Conservation (phyloP, 2,329 filamentous ascomycete genomes). For the Taxawa tesnikishii region DNA sequence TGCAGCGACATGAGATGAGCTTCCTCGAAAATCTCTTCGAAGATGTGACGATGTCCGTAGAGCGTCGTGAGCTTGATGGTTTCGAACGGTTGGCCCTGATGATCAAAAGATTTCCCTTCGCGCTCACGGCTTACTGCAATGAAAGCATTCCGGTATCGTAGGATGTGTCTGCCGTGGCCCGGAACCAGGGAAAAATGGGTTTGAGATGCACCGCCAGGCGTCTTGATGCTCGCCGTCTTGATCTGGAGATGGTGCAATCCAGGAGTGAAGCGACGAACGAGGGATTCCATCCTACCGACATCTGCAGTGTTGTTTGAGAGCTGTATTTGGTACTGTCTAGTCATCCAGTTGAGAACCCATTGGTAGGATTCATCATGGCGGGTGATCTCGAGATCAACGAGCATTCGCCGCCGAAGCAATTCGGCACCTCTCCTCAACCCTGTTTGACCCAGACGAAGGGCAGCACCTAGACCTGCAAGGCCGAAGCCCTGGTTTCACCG, state of each 20-base stretch:
- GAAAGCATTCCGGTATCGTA: slow-evolving; percentile 78
- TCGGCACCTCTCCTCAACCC: slow-evolving; percentile 60
- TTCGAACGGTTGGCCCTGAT: slow-evolving; percentile 84
- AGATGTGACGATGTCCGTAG: slow-evolving; percentile 78
- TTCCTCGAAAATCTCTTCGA: slow-evolving; percentile 80
- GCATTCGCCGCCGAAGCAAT: slow-evolving; percentile 68
- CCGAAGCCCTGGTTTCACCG: slow-evolving; percentile 57
- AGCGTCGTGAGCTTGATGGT: slow-evolving; percentile 85
- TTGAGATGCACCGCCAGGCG: slow-evolving; percentile 54
- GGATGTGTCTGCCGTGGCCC: slow-evolving; percentile 76
- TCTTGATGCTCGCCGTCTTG: slow-evolving; percentile 49
- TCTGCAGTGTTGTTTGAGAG: slow-evolving; percentile 37
- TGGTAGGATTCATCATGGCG: slow-evolving; percentile 86
- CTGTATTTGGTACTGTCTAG: slow-evolving; percentile 36
- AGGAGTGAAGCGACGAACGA: slow-evolving; percentile 47
- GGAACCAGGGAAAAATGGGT: slow-evolving; percentile 83
- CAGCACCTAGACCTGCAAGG: slow-evolving; percentile 77
- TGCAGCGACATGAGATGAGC: slow-evolving; percentile 69
- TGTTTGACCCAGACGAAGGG: slow-evolving; percentile 66
- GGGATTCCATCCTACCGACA: slow-evolving; percentile 33
- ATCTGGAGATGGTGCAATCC: slow-evolving; percentile 53
- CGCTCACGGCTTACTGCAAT: slow-evolving; percentile 80
- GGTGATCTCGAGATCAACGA: slow-evolving; percentile 93
- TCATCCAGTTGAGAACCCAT: slow-evolving; percentile 93
- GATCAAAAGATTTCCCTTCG: slow-evolving; percentile 62